Base-by-base conservation (phyloP, 2,329 filamentous ascomycete genomes). In the Colletotrichum tropicale region DNA sequence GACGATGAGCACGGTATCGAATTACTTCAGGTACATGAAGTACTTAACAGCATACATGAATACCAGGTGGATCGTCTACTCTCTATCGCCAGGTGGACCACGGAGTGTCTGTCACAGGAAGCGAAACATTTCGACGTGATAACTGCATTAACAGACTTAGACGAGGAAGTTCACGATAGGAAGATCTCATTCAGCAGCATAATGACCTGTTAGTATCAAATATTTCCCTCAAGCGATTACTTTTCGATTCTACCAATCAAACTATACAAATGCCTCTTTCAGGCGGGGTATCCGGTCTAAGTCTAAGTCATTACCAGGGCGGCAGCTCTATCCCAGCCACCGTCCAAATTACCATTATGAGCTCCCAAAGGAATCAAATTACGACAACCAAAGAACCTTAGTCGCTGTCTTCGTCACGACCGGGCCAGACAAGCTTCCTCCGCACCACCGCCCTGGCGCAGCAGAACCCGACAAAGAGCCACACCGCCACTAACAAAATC, bases 1-100 rank as follows among this genome's bases (percentile, higher is more conserved):
- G n/a, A 48, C 12, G 10, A 48, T 21, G 43, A 48, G 3, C 10
- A 21, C 43, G 43, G 6, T n/a, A n/a, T 48, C n/a, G n/a, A 21
- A 13, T 30, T 95, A 96, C 84, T 89, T 99, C 36, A 96, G 97
- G 81, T 96, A 99, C 82, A 94, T 93, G 81, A 98, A 98, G 84
- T 95, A 98, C 82, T 97, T 97, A 0, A 91, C 96, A 38, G 93
- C 95, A 1, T 98, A 98, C 83, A 95, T 97, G 84, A 96, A 98
- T 78, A 95, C 97, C 24, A 90, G 97, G 75, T 96, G 95, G 93
- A 94, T 98, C 75, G 92, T 98, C 68, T 96, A 96, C 91, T 98
- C 96, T 0, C 84, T 98, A 52, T 98, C 97, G 2, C 96, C 2
- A 88, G 62, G 62, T 97, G 95, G 9, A 0, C n/a, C 3, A 48